Conservation (phyloP, 2,329 filamentous ascomycete species). For the Metarhizium sp. region DNA sequence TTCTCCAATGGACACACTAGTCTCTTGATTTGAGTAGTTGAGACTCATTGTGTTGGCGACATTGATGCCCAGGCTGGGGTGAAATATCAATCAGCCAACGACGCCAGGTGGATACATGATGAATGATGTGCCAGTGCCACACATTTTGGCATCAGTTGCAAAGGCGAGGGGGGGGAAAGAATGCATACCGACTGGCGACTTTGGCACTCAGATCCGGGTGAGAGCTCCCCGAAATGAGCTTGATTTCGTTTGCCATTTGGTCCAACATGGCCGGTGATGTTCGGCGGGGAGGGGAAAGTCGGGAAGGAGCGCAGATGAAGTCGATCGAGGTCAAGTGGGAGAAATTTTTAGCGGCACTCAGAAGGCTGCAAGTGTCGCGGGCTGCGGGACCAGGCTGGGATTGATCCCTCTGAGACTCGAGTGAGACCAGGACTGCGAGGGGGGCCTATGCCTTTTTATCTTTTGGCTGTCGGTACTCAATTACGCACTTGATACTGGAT, state of each 20-base stretch:
- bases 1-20: constrained; percentile 88
- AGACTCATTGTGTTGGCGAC: constrained; percentile 71
- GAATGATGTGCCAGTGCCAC: no score
- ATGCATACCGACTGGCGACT: constrained; percentile 33
- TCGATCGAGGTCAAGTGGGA: not conserved
- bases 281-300: not conserved
- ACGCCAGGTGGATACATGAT: no score
- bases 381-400: no score
- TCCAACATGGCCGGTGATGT: constrained; percentile 24
- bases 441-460: no score
- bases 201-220: constrained; percentile 37
- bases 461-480: no score
- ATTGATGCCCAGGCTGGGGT: constrained; percentile 60
- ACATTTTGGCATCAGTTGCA: no score
- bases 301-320: not conserved
- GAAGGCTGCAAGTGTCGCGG: no score
- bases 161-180: no score
- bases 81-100: not conserved
- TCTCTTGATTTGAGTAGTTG: constrained; percentile 82
- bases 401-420: no score
- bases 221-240: constrained; percentile 40
- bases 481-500: no score
- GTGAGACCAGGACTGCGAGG: no score
- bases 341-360: constrained; percentile 3
- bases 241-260: constrained; percentile 44